Evolutionary conservation across 768 basidiomycete species (phyloP).

Genomic region (Hygrocybe punicea): DNA sequence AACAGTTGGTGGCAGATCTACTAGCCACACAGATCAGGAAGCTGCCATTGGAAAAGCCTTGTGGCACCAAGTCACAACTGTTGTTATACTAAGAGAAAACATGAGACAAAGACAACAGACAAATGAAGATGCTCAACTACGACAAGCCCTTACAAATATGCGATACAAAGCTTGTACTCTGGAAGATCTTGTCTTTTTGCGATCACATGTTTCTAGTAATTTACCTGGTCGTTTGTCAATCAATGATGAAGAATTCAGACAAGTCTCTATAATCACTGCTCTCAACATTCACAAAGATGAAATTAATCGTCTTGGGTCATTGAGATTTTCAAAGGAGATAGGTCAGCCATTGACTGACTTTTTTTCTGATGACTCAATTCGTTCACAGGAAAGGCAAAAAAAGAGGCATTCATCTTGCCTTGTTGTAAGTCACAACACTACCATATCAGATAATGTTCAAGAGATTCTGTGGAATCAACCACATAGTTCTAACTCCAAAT

Average conservation of each 20-base stretch:
- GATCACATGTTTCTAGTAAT: slow-evolving; percentile 19
- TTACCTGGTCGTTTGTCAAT: slow-evolving; percentile 9
- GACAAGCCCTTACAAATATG: slow-evolving; percentile 18
- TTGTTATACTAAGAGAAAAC: slow-evolving; percentile 33
- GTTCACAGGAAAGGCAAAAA: neutral
- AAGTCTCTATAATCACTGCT: slow-evolving; percentile 40
- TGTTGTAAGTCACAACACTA: neutral
- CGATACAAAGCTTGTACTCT: slow-evolving; percentile 38
- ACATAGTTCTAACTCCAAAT: slow-evolving; percentile 9
- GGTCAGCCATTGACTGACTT: slow-evolving; percentile 17
- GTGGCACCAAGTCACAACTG: slow-evolving; percentile 32
- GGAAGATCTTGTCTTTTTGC: slow-evolving; percentile 37
- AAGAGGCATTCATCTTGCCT: neutral
- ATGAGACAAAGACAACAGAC: slow-evolving; percentile 26
- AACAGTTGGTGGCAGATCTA: slow-evolving; percentile 2
- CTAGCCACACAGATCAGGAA: slow-evolving; percentile 11
- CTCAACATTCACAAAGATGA: slow-evolving; percentile 36
- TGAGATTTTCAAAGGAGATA: slow-evolving; percentile 37
- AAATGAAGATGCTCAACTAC: slow-evolving; percentile 14
- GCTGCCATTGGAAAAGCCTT: slow-evolving; percentile 23
- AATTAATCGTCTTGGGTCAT: slow-evolving; percentile 33
- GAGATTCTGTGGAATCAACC: slow-evolving; percentile 9
- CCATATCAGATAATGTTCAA: neutral
- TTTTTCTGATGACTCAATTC: slow-evolving; percentile 22
- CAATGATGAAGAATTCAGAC: slow-evolving; percentile 21